Base-by-base conservation (phyloP, 2,329 filamentous ascomycete genomes). In the Ceratocystis smalleyi region DNA sequence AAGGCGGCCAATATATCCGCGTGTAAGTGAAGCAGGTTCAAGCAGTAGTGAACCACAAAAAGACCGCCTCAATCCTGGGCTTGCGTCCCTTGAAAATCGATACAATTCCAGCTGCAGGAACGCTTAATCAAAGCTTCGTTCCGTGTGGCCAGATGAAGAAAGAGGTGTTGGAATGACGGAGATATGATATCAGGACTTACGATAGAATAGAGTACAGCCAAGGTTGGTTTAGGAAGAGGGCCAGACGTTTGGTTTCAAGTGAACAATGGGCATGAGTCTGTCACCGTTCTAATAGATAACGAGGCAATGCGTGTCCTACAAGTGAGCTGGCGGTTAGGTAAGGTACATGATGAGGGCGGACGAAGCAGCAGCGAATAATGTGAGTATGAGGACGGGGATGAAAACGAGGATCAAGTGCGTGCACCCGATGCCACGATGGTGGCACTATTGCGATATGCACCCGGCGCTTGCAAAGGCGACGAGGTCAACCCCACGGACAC, bases 71-170 rank as follows among this genome's bases (percentile, higher is more conserved):
- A 15, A 40, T 15, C 35, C 35, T 40, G 30, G 3, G 19, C 32
- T 1, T 57, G 54, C 30, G 54, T 35, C 54, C 54, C 54, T 57
- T 6, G 5, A 15, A 57, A 57, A 35, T 57, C 54, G 27, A 57
- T 57, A 57, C 54, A 57, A 57, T 57, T 57, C 54, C 54, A 57
- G 54, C 27, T 32, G 15, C 54, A 57, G 54, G 54, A 57, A 57
- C 54, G 54, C 54, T 32, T 3, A 30, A 12, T 30, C 8, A 30
- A n/a, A 7, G n/a, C 15, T 19, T 57, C 54, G 54, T 57, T 57
- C 54, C 51, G 15, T 32, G 51, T 10, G 17, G 6, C 17, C 15
- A 55, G 22, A n/a, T 35, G 49, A 15, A 12, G 12, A 22, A 54
- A 24, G 27, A 57, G 27, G 54, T 17, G 24, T 27, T 8, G 47